phyloP scores from a whole-genome alignment of 768 basidiomycete genomes.

The Kwoniella dejecticola region DNA sequence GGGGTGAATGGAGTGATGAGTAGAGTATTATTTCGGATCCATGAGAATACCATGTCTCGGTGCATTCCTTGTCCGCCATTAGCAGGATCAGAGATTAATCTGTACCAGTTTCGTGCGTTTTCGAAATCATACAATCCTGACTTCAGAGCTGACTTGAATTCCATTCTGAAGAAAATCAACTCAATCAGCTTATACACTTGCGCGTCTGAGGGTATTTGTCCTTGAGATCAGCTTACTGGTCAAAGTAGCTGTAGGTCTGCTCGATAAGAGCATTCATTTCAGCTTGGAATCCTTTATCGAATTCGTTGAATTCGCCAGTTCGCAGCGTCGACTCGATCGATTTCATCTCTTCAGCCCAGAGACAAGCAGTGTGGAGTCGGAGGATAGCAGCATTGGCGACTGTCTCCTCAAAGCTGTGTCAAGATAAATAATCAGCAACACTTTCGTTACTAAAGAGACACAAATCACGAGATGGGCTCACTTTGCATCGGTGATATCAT shows the following conservation, averaged over 20 bases:
- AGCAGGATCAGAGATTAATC: slow-evolving; percentile 77
- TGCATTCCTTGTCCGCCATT: slow-evolving; percentile 75
- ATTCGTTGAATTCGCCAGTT: slow-evolving; percentile 67
- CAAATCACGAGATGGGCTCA: slow-evolving; percentile 23
- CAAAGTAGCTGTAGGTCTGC: slow-evolving; percentile 76
- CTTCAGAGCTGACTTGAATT: slow-evolving; percentile 95
- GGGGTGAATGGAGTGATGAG: slow-evolving; percentile 85
- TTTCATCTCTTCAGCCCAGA: slow-evolving; percentile 88
- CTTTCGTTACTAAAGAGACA: not conserved
- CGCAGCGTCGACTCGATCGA: slow-evolving; percentile 65
- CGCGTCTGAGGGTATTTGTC: not conserved
- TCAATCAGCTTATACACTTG: slow-evolving; percentile 6
- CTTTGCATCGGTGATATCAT: slow-evolving; percentile 96
- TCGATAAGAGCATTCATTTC: slow-evolving; percentile 86
- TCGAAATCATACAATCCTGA: slow-evolving; percentile 95
- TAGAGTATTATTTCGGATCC: slow-evolving; percentile 78
- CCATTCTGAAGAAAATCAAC: slow-evolving; percentile 62
- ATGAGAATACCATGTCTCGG: slow-evolving; percentile 77
- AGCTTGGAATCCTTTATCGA: slow-evolving; percentile 86
- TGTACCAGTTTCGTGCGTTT: slow-evolving; percentile 90
- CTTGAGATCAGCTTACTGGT: slow-evolving; percentile 64
- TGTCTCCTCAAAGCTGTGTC: slow-evolving; percentile 81
- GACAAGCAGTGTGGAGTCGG: slow-evolving; percentile 82
- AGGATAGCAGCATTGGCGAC: slow-evolving; percentile 95
- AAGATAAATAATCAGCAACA: slow-evolving; percentile 13